Base-by-base conservation (phyloP, 108 stramenopile species). In the Skeletonema tropicum region DNA sequence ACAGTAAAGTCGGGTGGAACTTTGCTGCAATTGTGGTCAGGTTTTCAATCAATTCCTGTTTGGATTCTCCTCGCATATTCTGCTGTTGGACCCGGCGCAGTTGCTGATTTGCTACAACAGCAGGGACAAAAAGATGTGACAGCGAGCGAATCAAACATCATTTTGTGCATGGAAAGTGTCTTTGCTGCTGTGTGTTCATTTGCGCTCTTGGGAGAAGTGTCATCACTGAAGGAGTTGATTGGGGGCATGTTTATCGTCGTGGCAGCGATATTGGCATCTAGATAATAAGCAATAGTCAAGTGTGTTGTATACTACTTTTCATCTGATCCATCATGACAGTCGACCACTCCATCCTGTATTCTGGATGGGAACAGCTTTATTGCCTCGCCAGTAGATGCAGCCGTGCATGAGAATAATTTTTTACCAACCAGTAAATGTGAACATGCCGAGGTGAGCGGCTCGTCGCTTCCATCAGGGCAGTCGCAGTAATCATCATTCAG, bases 401-500 rank as follows among this genome's bases (percentile, higher is more conserved):
- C 17, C 25, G 58, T 25, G 62, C 91, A 92, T 15, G 60, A 35
- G 73, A 90, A 92, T 25, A 84, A 63, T 12, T 30, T 29, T 60
- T 77, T 35, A 33, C 85, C 84, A 0, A 89, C 87, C 29, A 79
- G n/a, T 13, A 87, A 3, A 65, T 88, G 81, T 5, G 82, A 76
- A 70, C 91, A 92, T 1, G 91, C 91, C 15, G 91, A 86, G 12
- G 91, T 90, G 5, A 66, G 42, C 4, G 85, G 72, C 68, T 92
- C 91, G 71, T 92, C 91, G 32, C 68, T 80, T 36, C 91, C 91
- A 79, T 92, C 88, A 5, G 75, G 71, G 65, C 91, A 92, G 80
- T 92, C 91, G 60, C 91, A 92, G 41, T 90, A 92, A 75, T 90
- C 85, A 71, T 92, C 91, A 71, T 92, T 92, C 12, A 82, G 13